Evolutionary conservation across 495 filamentous ascomycete genomes (phyloP).

Genomic region (Immersiella caudata): DNA sequence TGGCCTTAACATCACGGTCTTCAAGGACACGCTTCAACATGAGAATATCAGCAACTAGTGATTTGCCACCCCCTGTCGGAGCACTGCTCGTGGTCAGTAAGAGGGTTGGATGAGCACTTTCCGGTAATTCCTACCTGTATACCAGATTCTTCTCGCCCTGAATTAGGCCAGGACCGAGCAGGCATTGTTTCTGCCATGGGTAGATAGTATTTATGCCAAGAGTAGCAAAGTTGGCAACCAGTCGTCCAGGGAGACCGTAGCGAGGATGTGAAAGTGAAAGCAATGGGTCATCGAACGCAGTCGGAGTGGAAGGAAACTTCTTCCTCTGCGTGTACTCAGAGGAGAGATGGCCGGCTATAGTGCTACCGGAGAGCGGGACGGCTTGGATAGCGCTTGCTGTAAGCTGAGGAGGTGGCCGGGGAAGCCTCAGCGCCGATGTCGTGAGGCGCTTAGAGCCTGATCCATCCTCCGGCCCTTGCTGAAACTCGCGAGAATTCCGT

Average conservation of each 20-base stretch:
- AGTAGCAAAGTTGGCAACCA: conserved; percentile 66
- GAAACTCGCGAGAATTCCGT: conserved; percentile 23
- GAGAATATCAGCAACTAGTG: conserved; percentile 73
- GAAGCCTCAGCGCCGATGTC: conserved; percentile 28
- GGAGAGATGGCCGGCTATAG: neutral
- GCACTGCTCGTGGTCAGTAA: no score
- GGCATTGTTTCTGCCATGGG: conserved; percentile 81
- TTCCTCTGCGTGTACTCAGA: conserved; percentile 55
- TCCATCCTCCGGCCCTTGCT: conserved; percentile 8
- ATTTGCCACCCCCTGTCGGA: conserved; percentile 84
- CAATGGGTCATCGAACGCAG: conserved; percentile 58
- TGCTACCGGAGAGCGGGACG: conserved; percentile 2
- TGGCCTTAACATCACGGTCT: conserved; percentile 66
- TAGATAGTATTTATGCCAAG: conserved; percentile 73
- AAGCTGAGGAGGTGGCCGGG: conserved; percentile 32
- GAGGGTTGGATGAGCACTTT: no score
- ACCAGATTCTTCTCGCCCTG: conserved; percentile 70
- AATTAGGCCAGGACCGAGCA: conserved; percentile 68
- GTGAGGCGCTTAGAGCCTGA: conserved; percentile 25
- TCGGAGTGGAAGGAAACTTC: conserved; percentile 50
- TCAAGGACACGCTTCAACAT: conserved; percentile 74
- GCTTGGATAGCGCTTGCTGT: conserved; percentile 40
- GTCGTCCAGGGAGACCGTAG: conserved; percentile 63
- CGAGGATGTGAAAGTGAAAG: conserved; percentile 63
- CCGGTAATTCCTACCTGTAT: no score